phyloP scores from a whole-genome alignment of 805 yeast species.

The Pichia sporocuriosa region DNA sequence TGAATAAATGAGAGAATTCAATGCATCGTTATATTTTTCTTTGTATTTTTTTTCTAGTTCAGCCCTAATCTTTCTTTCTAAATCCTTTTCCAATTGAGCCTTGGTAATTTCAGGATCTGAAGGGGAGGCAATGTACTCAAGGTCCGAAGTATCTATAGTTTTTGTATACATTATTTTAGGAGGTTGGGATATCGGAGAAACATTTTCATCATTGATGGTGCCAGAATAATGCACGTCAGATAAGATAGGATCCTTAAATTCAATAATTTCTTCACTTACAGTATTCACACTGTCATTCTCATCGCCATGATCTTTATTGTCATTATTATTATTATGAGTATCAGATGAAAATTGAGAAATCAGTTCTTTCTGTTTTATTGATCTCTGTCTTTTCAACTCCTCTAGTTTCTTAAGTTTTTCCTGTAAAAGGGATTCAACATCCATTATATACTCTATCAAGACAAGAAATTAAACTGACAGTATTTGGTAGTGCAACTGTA shows the following conservation, averaged over 20 bases:
- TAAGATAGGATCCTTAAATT: too few species aligned
- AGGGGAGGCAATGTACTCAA: too few species aligned
- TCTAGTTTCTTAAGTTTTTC: conserved; percentile 45
- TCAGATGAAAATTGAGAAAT: background rate
- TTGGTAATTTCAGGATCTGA: background rate
- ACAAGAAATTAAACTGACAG: too few species aligned
- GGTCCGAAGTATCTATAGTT: conserved; percentile 8
- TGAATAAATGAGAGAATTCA: background rate
- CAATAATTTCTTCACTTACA: too few species aligned
- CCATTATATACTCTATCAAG: conserved; percentile 16
- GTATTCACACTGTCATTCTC: too few species aligned
- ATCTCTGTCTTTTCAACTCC: conserved; percentile 44
- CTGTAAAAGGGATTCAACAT: conserved; percentile 33
- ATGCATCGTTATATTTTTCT: conserved; percentile 1
- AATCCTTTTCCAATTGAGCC: conserved; percentile 3
- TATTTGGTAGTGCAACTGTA: too few species aligned
- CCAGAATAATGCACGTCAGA: too few species aligned
- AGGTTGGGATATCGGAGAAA: too few species aligned
- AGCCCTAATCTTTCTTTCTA: conserved; percentile 12
- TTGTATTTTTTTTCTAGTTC: conserved; percentile 9
- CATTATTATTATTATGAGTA: too few species aligned
- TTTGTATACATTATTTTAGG: conserved; percentile 4
- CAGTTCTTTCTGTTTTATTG: conserved; percentile 22
- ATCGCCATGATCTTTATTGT: too few species aligned
- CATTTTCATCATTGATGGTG: too few species aligned